Percentiles rank a stretch among this genome's conserved stretches.
Conservation (phyloP, 805 yeast species). For the Barnettozyma siamensis region DNA sequence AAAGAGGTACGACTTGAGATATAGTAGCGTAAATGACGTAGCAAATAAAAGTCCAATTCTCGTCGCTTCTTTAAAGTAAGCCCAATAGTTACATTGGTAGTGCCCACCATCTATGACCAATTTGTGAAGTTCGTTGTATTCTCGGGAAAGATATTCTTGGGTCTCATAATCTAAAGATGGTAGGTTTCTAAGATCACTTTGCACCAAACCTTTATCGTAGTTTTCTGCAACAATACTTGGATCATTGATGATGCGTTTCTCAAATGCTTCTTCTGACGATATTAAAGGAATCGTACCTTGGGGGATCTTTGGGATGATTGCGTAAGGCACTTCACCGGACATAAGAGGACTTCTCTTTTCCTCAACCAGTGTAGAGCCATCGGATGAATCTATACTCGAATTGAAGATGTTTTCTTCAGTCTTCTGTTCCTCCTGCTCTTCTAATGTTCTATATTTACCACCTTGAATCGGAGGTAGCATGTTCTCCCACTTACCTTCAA, state of each 20-base stretch:
- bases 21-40: constrained; percentile 44
- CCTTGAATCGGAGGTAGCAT: constrained; percentile 88
- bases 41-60: constrained; percentile 53
- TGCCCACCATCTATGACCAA: constrained; percentile 49
- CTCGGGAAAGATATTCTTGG: constrained; percentile 48
- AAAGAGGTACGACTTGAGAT: constrained; percentile 36
- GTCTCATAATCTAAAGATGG: constrained; percentile 68
- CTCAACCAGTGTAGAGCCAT: constrained; percentile 8
- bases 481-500: constrained; percentile 64
- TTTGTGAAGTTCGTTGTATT: constrained; percentile 58
- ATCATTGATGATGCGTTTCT: constrained; percentile 39
- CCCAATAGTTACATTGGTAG: constrained; percentile 70
- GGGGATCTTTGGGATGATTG: constrained; percentile 47
- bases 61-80: constrained; percentile 61
- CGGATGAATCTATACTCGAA: neutral
- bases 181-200: constrained; percentile 46
- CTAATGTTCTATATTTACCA: constrained; percentile 40
- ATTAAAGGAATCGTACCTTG: constrained; percentile 39
- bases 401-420: neutral
- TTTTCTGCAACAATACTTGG: constrained; percentile 48
- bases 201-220: constrained; percentile 52
- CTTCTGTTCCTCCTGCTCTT: constrained; percentile 28
- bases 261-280: constrained; percentile 28
- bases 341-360: constrained; percentile 8
- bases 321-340: constrained; percentile 38